phyloP scores from a whole-genome alignment of 2,329 filamentous ascomycete species.

The Chaetomium sp. region DNA sequence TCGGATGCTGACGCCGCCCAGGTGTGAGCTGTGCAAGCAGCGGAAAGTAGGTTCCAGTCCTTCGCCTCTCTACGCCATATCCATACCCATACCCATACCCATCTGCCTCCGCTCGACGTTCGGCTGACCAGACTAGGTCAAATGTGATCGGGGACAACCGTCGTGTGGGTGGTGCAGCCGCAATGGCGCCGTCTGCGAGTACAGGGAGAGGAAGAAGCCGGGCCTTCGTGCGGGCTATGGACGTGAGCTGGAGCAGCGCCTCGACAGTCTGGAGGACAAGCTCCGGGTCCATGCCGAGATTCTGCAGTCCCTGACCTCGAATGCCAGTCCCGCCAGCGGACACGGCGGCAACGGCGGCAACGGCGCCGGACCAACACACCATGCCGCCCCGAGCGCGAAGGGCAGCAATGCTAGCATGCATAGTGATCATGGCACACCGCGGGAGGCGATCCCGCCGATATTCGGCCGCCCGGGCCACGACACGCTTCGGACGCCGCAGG shows the following conservation, averaged over 20 bases:
- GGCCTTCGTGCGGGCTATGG: constrained; percentile 69
- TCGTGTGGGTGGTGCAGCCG: constrained; percentile 69
- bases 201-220: constrained; percentile 69
- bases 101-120: not conserved
- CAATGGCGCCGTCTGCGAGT: constrained; percentile 65
- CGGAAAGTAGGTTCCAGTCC: constrained; percentile 62
- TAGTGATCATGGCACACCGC: constrained; percentile 57
- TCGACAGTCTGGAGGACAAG: constrained; percentile 69
- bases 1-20: constrained; percentile 38
- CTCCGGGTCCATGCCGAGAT: constrained; percentile 67
- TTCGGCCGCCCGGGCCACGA: constrained; percentile 52
- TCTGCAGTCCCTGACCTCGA: constrained; percentile 56
- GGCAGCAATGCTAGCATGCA: constrained; percentile 55
- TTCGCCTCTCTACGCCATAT: not conserved
- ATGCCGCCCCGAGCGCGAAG: constrained; percentile 46
- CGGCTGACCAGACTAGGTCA: constrained; percentile 52
- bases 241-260: constrained; percentile 70
- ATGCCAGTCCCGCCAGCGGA: constrained; percentile 40
- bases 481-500: constrained; percentile 54
- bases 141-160: constrained; percentile 76
- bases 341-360: constrained; percentile 29
- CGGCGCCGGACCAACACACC: constrained; percentile 23
- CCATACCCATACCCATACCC: not conserved
- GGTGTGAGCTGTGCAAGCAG: constrained; percentile 78
- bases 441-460: constrained; percentile 48